These are phyloP conservation scores for Chlamydomonas reinhardtii DNA, from an alignment of 163 green algal genomes.

Conservation along the genomic window DNA sequence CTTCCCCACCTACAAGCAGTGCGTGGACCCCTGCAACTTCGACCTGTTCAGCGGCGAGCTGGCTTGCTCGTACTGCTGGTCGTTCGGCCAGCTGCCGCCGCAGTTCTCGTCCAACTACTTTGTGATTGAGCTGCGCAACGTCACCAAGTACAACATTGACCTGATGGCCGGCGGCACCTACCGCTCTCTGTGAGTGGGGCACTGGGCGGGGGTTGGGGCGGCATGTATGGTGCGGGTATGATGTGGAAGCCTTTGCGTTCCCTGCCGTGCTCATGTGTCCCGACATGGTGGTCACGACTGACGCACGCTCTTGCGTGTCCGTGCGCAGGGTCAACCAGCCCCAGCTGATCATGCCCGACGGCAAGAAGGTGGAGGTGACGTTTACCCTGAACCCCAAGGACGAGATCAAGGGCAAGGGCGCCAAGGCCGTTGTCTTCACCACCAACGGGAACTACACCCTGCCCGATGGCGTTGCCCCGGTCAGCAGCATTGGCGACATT, in stretches of 20 bases:
- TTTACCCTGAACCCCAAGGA: constrained; percentile 1
- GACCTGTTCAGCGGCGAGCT: constrained; percentile 46
- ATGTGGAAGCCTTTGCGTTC: too few species aligned
- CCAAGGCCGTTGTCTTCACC: background rate
- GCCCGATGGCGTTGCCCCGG: background rate
- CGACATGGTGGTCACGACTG: too few species aligned
- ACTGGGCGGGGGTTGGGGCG: background rate
- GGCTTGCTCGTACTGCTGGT: constrained; percentile 46
- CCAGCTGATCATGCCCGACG: background rate
- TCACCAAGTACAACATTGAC: constrained; percentile 43
- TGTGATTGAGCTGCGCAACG: constrained; percentile 26
- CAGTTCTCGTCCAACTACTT: constrained; percentile 29
- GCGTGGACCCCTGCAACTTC: constrained; percentile 48
- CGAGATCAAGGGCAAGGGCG: background rate
- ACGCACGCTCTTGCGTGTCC: too few species aligned
- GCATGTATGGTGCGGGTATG: background rate
- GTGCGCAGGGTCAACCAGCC: constrained; percentile 21
- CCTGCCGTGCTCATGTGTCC: too few species aligned
- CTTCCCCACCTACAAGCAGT: constrained; percentile 45
- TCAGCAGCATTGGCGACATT: background rate
- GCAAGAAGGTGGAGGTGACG: constrained; percentile 5
- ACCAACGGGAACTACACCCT: constrained; percentile 9
- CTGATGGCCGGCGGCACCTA: constrained; percentile 28
- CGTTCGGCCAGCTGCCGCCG: constrained; percentile 40
- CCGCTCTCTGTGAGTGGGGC: constrained; percentile 14